Evolutionary conservation across 2,329 filamentous ascomycete genomes (phyloP).

Genomic region (Neodidymelliopsis sp.): DNA sequence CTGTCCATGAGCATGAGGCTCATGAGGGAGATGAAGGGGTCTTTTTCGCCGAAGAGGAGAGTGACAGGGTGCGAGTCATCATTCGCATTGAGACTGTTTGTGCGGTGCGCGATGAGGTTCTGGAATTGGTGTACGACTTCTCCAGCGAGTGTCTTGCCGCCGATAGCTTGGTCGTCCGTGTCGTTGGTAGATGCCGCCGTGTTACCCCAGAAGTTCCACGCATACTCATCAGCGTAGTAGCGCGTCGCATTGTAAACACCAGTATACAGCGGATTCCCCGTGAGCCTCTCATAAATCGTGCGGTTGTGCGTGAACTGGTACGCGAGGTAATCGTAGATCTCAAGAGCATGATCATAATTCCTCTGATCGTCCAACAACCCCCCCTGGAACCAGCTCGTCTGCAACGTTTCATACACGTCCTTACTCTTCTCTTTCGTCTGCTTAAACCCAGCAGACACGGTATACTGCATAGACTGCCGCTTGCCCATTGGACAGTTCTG

Average conservation of each 20-base stretch:
- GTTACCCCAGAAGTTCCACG: constrained; percentile 54
- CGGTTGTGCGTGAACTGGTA: constrained; percentile 63
- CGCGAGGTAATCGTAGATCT: constrained; percentile 64
- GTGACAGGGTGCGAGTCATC: constrained; percentile 53
- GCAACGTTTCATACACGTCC: constrained; percentile 57
- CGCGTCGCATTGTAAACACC: constrained; percentile 41
- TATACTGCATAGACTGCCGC: constrained; percentile 51
- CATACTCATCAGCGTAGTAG: constrained; percentile 58
- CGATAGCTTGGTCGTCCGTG: constrained; percentile 34
- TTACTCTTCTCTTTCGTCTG: constrained; percentile 47
- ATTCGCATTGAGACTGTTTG: constrained; percentile 16
- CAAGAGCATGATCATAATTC: constrained; percentile 60
- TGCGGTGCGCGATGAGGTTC: constrained; percentile 19
- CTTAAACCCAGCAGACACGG: constrained; percentile 51
- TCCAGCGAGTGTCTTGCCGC: constrained; percentile 42
- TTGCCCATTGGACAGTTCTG: constrained; percentile 53
- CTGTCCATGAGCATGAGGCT: constrained; percentile 36
- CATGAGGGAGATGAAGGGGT: constrained; percentile 43
- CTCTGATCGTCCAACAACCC: constrained; percentile 8
- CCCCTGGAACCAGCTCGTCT: constrained; percentile 53
- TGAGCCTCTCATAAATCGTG: constrained; percentile 47
- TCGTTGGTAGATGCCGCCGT: constrained; percentile 38
- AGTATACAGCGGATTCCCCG: constrained; percentile 34
- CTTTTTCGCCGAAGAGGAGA: constrained; percentile 48
- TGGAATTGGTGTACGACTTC: constrained; percentile 37